Conservation (phyloP, 2,329 filamentous ascomycete species). For the Nigrograna mackinnonii region DNA sequence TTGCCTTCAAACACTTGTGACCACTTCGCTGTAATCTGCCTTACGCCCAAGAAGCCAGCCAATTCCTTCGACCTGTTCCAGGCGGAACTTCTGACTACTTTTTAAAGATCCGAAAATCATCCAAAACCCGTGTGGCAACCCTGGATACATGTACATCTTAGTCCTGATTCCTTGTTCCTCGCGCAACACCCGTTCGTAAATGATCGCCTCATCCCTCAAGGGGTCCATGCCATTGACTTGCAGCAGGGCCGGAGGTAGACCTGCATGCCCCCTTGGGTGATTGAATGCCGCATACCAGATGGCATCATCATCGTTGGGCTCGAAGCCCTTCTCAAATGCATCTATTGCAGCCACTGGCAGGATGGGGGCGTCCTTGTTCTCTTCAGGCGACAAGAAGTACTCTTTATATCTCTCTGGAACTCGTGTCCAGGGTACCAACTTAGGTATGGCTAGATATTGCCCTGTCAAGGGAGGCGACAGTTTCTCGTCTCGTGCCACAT, state of each 20-base stretch:
- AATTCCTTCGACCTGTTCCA: too few species aligned
- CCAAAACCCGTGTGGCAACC: slow-evolving; percentile 12
- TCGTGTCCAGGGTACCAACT: slow-evolving; percentile 38
- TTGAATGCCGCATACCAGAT: slow-evolving; percentile 20
- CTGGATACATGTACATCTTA: slow-evolving; percentile 39
- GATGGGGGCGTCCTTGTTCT: slow-evolving; percentile 7
- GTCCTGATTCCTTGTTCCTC: slow-evolving; percentile 30
- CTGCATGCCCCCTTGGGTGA: slow-evolving; percentile 37
- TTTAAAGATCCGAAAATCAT: too few species aligned
- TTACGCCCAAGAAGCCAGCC: too few species aligned
- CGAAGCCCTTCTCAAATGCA: too few species aligned
- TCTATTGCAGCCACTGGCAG: too few species aligned
- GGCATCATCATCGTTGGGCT: too few species aligned
- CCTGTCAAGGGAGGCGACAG: slow-evolving; percentile 44
- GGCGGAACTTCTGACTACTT: too few species aligned
- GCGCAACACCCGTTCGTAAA: slow-evolving; percentile 43
- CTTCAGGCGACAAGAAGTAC: slow-evolving; percentile 40
- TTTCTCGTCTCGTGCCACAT: slow-evolving; percentile 42
- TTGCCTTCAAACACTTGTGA: too few species aligned
- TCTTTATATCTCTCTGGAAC: slow-evolving; percentile 42
- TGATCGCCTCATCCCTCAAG: slow-evolving; percentile 48
- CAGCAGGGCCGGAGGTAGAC: slow-evolving; percentile 46
- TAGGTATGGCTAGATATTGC: slow-evolving; percentile 45
- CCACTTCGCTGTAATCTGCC: too few species aligned
- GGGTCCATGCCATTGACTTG: slow-evolving; percentile 51